Percentiles rank a stretch among this genome's conserved stretches.
Evolutionary conservation across 768 basidiomycete genomes (phyloP).

Genomic region (Russula sp.): DNA sequence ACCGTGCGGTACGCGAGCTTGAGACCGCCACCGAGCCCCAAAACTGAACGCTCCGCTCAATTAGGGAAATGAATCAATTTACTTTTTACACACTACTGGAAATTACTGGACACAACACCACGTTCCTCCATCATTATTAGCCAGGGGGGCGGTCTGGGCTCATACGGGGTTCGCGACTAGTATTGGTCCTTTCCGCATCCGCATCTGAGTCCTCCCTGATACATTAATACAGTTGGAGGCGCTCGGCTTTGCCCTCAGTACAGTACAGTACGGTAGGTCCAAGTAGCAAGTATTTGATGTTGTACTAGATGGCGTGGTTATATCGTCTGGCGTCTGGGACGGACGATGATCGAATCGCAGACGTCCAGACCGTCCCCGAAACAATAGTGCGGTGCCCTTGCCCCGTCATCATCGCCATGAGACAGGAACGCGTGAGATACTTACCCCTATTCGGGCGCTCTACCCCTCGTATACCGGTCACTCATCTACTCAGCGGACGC

Average conservation of each 20-base stretch:
- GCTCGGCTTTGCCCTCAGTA: too few relatives aligned
- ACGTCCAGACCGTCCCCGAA: neutral
- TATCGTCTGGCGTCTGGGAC: neutral
- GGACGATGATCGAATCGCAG: neutral
- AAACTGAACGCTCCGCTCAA: neutral
- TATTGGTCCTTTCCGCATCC: too few relatives aligned
- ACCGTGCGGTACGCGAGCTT: slow-evolving; percentile 20
- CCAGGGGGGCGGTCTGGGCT: neutral
- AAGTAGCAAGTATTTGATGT: too few relatives aligned
- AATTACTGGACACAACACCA: neutral
- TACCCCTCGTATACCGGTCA: neutral
- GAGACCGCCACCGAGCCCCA: neutral
- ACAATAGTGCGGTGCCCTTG: neutral
- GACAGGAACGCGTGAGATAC: neutral
- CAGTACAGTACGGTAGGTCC: too few relatives aligned
- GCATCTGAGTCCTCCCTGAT: too few relatives aligned
- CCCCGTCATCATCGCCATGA: neutral
- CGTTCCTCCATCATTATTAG: neutral
- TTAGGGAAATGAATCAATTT: neutral
- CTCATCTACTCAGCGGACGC: neutral
- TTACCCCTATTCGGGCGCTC: neutral
- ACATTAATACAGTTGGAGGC: too few relatives aligned
- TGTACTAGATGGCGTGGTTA: too few relatives aligned
- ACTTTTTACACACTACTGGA: neutral
- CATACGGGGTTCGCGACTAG: neutral